Conservation (phyloP, 148 eudicot genomes). For the Amaranthus hypochondriacus region DNA sequence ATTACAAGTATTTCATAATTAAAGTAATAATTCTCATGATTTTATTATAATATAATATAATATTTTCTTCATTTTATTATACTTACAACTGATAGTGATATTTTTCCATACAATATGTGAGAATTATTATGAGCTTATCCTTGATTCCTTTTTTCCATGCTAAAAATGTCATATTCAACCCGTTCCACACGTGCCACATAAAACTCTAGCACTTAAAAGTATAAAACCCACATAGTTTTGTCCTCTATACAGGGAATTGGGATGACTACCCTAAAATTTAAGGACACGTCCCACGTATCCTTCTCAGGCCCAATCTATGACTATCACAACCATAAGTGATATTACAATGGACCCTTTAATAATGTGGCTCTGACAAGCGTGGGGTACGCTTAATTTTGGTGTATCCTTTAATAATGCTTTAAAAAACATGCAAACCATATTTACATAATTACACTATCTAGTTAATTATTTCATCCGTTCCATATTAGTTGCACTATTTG, state of each 20-base stretch:
- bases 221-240: not conserved
- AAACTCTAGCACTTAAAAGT: not conserved
- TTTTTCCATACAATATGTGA: too few relatives aligned
- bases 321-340: not conserved
- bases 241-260: not conserved
- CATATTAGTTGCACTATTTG: too few relatives aligned
- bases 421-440: conserved; percentile 9
- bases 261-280: not conserved
- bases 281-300: not conserved
- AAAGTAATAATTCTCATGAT: too few relatives aligned
- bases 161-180: not conserved
- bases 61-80: too few relatives aligned
- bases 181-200: not conserved
- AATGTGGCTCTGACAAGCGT: not conserved
- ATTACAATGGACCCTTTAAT: not conserved
- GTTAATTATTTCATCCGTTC: too few relatives aligned
- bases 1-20: too few relatives aligned
- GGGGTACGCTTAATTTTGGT: not conserved
- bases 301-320: not conserved
- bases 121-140: not conserved
- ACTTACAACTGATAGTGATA: too few relatives aligned
- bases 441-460: not conserved
- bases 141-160: not conserved
- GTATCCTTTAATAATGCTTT: not conserved
- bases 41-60: too few relatives aligned